Evolutionary conservation across 306 rosid species (phyloP).

Genomic region (Cicer chorassanicum): DNA sequence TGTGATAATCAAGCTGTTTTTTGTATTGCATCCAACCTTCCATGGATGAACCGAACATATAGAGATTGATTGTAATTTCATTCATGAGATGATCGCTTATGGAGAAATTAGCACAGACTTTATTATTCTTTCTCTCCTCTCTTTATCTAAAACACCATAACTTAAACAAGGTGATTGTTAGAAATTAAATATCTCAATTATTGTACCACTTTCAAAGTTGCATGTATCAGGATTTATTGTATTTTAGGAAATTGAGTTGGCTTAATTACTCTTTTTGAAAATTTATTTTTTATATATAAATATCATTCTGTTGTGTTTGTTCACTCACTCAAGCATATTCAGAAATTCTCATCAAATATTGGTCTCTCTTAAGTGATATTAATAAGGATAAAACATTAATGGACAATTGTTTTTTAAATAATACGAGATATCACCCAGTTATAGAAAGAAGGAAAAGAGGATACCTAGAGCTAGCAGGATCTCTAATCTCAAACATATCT

Average conservation of each 20-base stretch:
- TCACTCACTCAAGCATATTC: background rate
- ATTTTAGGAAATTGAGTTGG: background rate
- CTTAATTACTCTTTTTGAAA: background rate
- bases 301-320: background rate
- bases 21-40: background rate
- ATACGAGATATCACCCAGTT: slow-evolving; percentile 28
- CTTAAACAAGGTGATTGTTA: background rate
- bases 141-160: background rate
- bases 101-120: background rate
- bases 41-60: background rate
- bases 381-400: slow-evolving; percentile 15
- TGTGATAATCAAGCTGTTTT: background rate
- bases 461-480: slow-evolving; percentile 89
- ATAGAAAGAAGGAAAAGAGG: slow-evolving; percentile 32
- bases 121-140: background rate
- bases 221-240: background rate
- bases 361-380: background rate
- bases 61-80: background rate
- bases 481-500: slow-evolving; percentile 97
- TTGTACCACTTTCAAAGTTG: background rate
- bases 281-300: background rate
- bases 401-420: background rate
- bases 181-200: background rate
- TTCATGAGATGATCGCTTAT: background rate
- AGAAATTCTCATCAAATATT: background rate